Evolutionary conservation across 2,329 filamentous ascomycete genomes (phyloP).

Genomic region (Teratosphaeria destructans): DNA sequence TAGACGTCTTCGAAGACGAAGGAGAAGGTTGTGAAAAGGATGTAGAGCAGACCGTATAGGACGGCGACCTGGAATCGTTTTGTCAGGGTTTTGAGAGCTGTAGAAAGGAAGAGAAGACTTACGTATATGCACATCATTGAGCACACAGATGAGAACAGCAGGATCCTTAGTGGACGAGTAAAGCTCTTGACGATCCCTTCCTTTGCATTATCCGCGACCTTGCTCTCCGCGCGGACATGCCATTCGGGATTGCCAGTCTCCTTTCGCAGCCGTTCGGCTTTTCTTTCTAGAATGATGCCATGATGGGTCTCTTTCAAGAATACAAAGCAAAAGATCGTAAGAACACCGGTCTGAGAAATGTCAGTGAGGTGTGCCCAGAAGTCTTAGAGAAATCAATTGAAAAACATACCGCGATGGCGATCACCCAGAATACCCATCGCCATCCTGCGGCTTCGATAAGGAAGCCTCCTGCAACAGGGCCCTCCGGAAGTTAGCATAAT

Average conservation of each 20-base stretch:
- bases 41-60: constrained; percentile 33
- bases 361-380: background rate
- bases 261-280: constrained; percentile 37
- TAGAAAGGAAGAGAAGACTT: background rate
- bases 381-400: background rate
- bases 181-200: constrained; percentile 15
- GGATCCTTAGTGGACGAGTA: constrained; percentile 46
- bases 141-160: constrained; percentile 38
- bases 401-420: constrained; percentile 29
- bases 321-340: constrained; percentile 29
- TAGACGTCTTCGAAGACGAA: constrained; percentile 32
- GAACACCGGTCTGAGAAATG: constrained; percentile 6
- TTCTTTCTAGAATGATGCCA: constrained; percentile 36
- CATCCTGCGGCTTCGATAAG: constrained; percentile 39
- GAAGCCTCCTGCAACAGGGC: constrained; percentile 43
- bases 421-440: constrained; percentile 42
- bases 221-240: background rate
- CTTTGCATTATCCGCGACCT: background rate
- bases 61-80: constrained; percentile 24
- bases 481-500: constrained; percentile 16
- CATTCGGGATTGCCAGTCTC: constrained; percentile 35
- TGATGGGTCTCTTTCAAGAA: constrained; percentile 39
- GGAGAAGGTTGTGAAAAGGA: constrained; percentile 39
- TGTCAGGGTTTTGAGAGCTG: background rate
- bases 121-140: constrained; percentile 38